Evolutionary conservation across 2,329 filamentous ascomycete genomes (phyloP).

Genomic region (Truncatella angustata): DNA sequence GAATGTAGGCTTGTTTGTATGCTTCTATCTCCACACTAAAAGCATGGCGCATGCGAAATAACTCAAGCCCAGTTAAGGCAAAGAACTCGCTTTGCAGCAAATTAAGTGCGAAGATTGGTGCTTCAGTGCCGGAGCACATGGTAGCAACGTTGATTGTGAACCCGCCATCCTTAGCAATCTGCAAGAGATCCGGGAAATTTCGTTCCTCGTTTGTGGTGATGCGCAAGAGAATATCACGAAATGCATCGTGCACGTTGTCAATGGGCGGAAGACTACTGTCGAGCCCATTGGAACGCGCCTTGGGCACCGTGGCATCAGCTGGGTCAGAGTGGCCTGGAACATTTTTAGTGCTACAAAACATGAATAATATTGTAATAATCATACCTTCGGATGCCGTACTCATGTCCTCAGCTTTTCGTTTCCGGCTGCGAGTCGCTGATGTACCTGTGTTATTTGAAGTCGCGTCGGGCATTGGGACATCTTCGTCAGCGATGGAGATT

Average conservation of each 20-base stretch:
- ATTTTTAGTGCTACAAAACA: too few relatives aligned
- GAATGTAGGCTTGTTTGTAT: constrained; percentile 64
- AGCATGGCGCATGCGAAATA: constrained; percentile 49
- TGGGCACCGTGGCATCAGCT: not conserved
- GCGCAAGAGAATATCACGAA: constrained; percentile 24
- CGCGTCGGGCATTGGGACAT: too few relatives aligned
- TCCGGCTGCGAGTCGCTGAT: too few relatives aligned
- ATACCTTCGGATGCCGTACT: too few relatives aligned
- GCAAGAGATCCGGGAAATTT: constrained; percentile 13
- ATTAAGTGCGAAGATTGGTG: constrained; percentile 65
- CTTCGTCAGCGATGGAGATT: too few relatives aligned
- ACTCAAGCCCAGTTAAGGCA: constrained; percentile 22
- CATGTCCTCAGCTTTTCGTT: too few relatives aligned
- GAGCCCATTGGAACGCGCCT: constrained; percentile 9
- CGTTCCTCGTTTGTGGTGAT: not conserved
- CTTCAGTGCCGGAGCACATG: constrained; percentile 77
- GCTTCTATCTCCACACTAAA: constrained; percentile 65
- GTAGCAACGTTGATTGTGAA: constrained; percentile 55
- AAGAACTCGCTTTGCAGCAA: constrained; percentile 47
- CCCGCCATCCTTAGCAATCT: constrained; percentile 25
- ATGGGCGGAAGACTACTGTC: constrained; percentile 22
- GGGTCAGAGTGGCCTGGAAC: not conserved
- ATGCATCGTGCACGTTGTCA: constrained; percentile 24
- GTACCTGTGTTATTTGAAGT: too few relatives aligned
- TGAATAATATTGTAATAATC: too few relatives aligned